phyloP scores from a whole-genome alignment of 2,329 filamentous ascomycete genomes.

The Colletotrichum cuscutae region DNA sequence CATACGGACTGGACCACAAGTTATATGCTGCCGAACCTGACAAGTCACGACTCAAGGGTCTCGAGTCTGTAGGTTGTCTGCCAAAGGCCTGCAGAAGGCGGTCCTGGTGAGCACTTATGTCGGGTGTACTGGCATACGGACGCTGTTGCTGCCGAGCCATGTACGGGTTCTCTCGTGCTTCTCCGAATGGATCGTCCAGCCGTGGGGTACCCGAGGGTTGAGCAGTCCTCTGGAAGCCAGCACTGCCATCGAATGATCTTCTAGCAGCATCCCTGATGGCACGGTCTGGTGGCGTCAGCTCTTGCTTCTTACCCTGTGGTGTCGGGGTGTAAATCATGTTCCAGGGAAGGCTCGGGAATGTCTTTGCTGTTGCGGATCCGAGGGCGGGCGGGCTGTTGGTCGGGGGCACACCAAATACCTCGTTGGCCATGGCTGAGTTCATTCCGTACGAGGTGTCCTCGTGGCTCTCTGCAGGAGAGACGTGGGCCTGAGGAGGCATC shows the following conservation, averaged over 20 bases:
- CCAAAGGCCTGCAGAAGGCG: constrained; percentile 49
- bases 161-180: constrained; percentile 1
- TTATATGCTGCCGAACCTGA: constrained; percentile 12
- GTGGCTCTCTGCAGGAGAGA: constrained; percentile 44
- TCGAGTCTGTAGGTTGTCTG: constrained; percentile 21
- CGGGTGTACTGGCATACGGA: constrained; percentile 16
- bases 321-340: constrained; percentile 52
- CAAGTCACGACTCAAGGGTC: constrained; percentile 31
- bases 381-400: constrained; percentile 45
- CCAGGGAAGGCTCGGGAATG: constrained; percentile 61
- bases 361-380: constrained; percentile 46
- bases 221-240: background rate
- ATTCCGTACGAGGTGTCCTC: constrained; percentile 65
- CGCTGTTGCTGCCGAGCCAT: constrained; percentile 20
- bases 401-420: constrained; percentile 56
- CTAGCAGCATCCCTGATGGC: constrained; percentile 26
- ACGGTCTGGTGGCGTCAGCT: constrained; percentile 31
- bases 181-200: constrained; percentile 45
- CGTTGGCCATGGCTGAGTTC: constrained; percentile 62
- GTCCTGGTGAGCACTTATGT: constrained; percentile 42
- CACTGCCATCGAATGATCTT: constrained; percentile 24
- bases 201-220: constrained; percentile 10
- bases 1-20: constrained; percentile 21
- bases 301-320: constrained; percentile 26
- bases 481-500: constrained; percentile 54